phyloP scores from a whole-genome alignment of 2,329 filamentous ascomycete genomes.

The Fusarium sarcochroum region DNA sequence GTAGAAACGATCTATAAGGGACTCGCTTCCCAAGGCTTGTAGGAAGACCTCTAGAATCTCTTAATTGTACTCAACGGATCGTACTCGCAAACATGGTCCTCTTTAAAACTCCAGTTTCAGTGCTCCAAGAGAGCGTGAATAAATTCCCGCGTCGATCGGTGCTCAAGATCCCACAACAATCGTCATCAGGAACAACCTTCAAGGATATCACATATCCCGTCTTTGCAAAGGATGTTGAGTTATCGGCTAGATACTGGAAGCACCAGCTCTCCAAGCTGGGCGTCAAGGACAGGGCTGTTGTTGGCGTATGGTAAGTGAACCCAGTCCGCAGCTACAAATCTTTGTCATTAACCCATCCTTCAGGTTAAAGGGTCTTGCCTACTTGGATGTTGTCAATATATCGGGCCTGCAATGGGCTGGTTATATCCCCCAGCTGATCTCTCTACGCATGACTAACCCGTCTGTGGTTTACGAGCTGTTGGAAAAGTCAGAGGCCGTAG shows the following conservation, averaged over 20 bases:
- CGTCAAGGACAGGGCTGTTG: conserved; percentile 14
- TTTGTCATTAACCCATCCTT: not conserved
- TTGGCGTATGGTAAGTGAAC: conserved; percentile 37
- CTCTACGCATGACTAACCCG: conserved; percentile 34
- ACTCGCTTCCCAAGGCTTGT: no score
- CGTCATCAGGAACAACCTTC: conserved; percentile 2
- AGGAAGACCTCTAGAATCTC: no score
- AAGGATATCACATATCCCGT: conserved; percentile 23
- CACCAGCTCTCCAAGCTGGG: conserved; percentile 1
- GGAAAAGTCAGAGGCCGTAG: conserved; percentile 12
- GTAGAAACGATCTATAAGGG: no score
- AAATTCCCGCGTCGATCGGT: conserved; percentile 17
- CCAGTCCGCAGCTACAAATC: rapidly evolving
- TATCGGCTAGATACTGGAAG: conserved; percentile 30
- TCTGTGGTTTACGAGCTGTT: conserved; percentile 37
- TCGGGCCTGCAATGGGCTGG: conserved; percentile 40
- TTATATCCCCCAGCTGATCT: conserved; percentile 40
- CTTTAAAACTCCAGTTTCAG: conserved; percentile 15
- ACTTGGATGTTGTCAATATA: conserved; percentile 34
- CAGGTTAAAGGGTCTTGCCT: conserved; percentile 36
- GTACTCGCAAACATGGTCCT: not conserved
- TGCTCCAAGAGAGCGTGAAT: not conserved
- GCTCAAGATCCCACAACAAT: conserved; percentile 24
- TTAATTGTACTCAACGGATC: no score
- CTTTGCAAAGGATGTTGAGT: conserved; percentile 27